Evolutionary conservation across 306 rosid species (phyloP).

Genomic region (Calophaca sinica): DNA sequence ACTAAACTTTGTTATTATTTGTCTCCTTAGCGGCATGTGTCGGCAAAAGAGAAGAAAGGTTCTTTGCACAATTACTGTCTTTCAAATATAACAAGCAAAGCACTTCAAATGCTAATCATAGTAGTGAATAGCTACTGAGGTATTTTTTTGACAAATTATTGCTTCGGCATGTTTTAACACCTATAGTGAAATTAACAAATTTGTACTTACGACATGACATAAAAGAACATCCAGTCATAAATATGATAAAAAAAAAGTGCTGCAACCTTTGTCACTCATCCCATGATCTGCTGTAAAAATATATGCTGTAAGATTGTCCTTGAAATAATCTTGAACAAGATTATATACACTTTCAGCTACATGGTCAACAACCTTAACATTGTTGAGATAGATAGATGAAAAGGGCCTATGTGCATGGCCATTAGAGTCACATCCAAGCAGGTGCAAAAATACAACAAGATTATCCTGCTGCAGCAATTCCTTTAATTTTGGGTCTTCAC

Average conservation of each 20-base stretch:
- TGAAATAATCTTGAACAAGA: slow-evolving; percentile 75
- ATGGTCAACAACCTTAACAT: slow-evolving; percentile 86
- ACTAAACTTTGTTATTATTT: too few relatives aligned
- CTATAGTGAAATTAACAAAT: slow-evolving; percentile 24
- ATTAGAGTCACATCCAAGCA: slow-evolving; percentile 93
- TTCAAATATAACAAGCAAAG: slow-evolving; percentile 28
- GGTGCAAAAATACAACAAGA: slow-evolving; percentile 80
- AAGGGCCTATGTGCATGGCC: slow-evolving; percentile 93
- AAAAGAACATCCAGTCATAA: slow-evolving; percentile 24
- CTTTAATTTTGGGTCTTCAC: slow-evolving; percentile 69
- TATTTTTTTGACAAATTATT: slow-evolving; percentile 15
- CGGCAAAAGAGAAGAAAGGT: not conserved
- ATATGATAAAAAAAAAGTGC: slow-evolving; percentile 14
- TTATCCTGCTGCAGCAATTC: slow-evolving; percentile 72
- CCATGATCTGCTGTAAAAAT: slow-evolving; percentile 95
- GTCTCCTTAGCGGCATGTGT: too few relatives aligned
- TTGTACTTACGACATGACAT: slow-evolving; percentile 18
- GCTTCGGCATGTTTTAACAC: slow-evolving; percentile 37
- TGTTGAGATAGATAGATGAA: slow-evolving; percentile 88
- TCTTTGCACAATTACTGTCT: slow-evolving; percentile 15
- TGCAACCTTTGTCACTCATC: slow-evolving; percentile 90
- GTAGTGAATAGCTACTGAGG: slow-evolving; percentile 12
- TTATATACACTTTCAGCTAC: slow-evolving; percentile 82
- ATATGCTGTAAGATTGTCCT: slow-evolving; percentile 77
- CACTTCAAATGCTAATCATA: slow-evolving; percentile 25